Conservation (phyloP, 169 alveolate genomes). For the Plasmodium adleri region DNA sequence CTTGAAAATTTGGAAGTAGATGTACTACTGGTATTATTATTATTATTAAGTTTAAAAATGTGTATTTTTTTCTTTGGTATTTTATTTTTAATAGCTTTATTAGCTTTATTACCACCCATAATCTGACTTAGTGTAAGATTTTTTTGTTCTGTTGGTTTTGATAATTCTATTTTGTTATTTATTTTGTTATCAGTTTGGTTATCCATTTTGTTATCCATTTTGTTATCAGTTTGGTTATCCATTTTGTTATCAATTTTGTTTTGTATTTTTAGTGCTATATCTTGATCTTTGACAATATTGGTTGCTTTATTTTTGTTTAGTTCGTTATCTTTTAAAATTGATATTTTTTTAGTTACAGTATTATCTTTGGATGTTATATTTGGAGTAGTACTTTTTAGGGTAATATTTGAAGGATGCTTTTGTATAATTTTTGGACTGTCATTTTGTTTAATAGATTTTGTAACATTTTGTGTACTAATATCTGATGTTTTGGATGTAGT, state of each 20-base stretch:
- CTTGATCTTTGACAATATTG: not conserved
- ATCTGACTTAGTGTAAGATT: not conserved
- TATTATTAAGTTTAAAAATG: conserved; percentile 3
- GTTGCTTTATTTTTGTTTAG: not conserved
- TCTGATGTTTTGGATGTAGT: too few species aligned
- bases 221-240: not conserved
- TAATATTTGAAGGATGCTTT: too few species aligned
- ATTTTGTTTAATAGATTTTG: too few species aligned
- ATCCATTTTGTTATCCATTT: not conserved
- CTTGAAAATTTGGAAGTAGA: conserved; percentile 20
- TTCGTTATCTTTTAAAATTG: too few species aligned
- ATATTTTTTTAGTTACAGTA: too few species aligned
- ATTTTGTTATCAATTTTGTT: not conserved
- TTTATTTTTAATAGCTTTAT: not conserved
- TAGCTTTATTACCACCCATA: not conserved
- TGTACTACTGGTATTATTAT: not conserved
- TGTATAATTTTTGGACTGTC: too few species aligned
- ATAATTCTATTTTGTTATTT: not conserved
- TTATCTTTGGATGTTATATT: too few species aligned
- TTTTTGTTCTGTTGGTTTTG: conserved; percentile 6
- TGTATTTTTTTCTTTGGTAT: conserved; percentile 30
- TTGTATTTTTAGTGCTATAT: not conserved
- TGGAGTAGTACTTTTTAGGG: too few species aligned
- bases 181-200: not conserved
- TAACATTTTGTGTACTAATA: too few species aligned